Base-by-base conservation (phyloP, 2,329 filamentous ascomycete genomes). In the Nigrospora oryzae region DNA sequence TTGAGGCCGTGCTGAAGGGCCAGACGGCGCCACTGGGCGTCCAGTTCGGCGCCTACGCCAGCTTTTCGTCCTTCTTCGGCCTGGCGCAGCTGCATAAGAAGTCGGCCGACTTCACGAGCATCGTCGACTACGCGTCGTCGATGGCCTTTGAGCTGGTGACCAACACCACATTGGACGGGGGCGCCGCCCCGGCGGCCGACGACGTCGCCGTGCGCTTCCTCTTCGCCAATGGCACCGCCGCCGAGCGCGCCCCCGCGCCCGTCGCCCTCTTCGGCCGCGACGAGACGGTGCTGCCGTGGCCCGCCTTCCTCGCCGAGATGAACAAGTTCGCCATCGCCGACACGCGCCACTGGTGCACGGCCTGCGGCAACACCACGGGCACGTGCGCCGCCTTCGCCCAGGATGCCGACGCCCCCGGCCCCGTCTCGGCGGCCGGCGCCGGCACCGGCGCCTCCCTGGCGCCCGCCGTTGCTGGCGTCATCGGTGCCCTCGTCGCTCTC, bases 41-140 rank as follows among this genome's bases (percentile, higher is more conserved):
- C 55, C 73, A 81, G 56, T 78, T 82, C 52, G 79, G 79, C 50
- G 75, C 77, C 51, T 83, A 83, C 59, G 77, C 66, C 44, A 71
- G 73, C 46, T 82, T 83, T 64, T 69, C 79, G 58, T 72, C 77
- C 45, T 82, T 83, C 66, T 83, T 83, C 58, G 78, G 78, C 8
- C 69, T 81, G 15, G 66, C 77, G 6, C 61, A 71, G 48, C 69
- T 83, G 45, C 65, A 68, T 6, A 57, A 64, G 12, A 73, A 67
- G 2, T 77, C 72, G 47, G 53, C 65, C 1, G 68, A 86, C 61
- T 95, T 95, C 69, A 81, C 69, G 47, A 86, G 86, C 44, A 70
- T 95, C 12, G 81, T 84, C n/a, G 83, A 89, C 66, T 95, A 95
- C 57, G 89, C 89, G 5, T 84, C 83, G 3, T 81, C 81, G 51